A percentile compares a stretch with the other conserved stretches of the same genome.
phyloP scores from a whole-genome alignment of 345 rosid species.

The Xanthoceras sorbifolium region DNA sequence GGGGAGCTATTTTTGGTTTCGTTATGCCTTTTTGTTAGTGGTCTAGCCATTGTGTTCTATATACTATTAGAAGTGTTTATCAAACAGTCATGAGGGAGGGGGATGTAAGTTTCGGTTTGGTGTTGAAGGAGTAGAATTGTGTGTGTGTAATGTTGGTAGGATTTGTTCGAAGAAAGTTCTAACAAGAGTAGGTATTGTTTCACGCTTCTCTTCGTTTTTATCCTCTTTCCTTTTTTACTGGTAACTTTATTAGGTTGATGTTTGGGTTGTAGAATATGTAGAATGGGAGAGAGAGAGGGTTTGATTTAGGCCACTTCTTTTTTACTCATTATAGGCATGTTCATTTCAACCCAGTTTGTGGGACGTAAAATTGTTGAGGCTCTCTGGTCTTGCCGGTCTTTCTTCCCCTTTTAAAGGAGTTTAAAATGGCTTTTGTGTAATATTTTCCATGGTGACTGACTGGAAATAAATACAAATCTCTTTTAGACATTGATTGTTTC shows the following conservation, averaged over 20 bases:
- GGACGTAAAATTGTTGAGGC: conserved; percentile 23
- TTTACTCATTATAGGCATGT: conserved; percentile 32
- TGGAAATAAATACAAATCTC: conserved; percentile 25
- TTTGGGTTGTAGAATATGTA: conserved; percentile 40
- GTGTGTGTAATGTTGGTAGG: conserved; percentile 39
- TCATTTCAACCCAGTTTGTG: conserved; percentile 36
- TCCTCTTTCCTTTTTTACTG: conserved; percentile 1
- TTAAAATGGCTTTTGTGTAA: conserved; percentile 35
- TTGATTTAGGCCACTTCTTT: conserved; percentile 14
- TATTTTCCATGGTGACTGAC: conserved; percentile 30
- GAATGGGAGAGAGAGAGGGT: conserved; percentile 29
- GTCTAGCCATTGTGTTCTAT: conserved; percentile 23
- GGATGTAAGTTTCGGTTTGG: conserved; percentile 34
- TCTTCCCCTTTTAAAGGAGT: conserved; percentile 21
- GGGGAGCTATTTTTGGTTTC: conserved; percentile 10
- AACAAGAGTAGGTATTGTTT: conserved; percentile 36
- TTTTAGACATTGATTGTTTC: neutral
- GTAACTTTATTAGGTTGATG: conserved; percentile 22
- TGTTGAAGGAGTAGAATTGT: conserved; percentile 32
- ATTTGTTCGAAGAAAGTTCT: conserved; percentile 26
- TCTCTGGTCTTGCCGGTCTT: conserved; percentile 4
- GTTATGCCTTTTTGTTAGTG: conserved; percentile 22
- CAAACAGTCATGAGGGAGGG: conserved; percentile 29
- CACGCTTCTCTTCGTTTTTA: conserved; percentile 11
- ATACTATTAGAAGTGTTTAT: conserved; percentile 33